Evolutionary conservation across 2,329 filamentous ascomycete species (phyloP), one percentile per base, ranked within the genome.

Genomic region (Decorospora gaudefroyi): DNA sequence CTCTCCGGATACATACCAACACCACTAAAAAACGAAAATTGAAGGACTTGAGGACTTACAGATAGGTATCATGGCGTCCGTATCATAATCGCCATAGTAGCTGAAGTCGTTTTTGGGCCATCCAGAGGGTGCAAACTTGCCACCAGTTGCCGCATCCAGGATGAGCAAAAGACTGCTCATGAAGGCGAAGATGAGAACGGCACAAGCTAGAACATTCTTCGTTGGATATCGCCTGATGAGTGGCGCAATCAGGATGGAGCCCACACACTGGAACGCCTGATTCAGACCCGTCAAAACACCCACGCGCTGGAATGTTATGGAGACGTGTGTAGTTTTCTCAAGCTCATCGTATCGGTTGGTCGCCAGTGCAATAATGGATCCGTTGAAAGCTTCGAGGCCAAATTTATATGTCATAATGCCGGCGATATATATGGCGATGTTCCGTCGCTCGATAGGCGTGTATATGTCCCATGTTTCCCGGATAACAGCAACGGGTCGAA

Each of bases 361-460:
- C 8, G 75, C 75, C 2, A 78, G 66, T 8, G 74, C 74, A 25
- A 74, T 72, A 50, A 79, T 71, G 21, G 75, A 77, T 1, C 76
- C 76, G 55, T 76, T 77, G 64, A 78, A 78, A 7, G 74, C 75
- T 54, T 78, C 75, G 9, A 78, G 68, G 17, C 75, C 76, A 44
- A 79, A 77, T 53, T 78, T 78, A 65, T 78, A 78, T 29, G 76
- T 61, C 74, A 78, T 78, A 44, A 78, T 77, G 4, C 76, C 76
- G 6, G 64, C 49, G 34, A 78, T 76, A 59, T 79, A 78, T 10
- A 62, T 57, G 16, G 46, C 51, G 32, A 61, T 62, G 41, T 61
- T 62, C 36, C 73, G 71, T 41, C 72, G 74, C 55, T 79, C 76
- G 25, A 56, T 36, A 4, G 65, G 49, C 6, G 66, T 67, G 56